Evolutionary conservation across 176 grass and related monocot genomes (phyloP), one percentile per base, ranked within the genome.

Genomic region (Melocanna baccifera): DNA sequence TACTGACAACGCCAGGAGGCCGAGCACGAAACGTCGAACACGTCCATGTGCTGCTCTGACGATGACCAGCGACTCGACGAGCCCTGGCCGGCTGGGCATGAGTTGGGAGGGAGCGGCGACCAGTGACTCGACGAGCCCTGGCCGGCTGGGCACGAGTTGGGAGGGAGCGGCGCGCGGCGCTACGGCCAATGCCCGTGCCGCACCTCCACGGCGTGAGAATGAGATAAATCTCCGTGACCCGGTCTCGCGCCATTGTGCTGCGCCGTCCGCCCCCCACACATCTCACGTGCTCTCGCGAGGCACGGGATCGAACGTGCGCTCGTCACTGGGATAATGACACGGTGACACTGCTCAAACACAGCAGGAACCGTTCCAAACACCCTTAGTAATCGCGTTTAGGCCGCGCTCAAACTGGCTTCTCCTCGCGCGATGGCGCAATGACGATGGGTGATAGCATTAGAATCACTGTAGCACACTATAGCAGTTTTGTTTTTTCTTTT

Each of bases 241-340:
- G 34, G 4, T 20, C 47, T 10, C 9, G 34, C 39, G 7, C 39
- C 1, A 7, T 40, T 40, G 7, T 40, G 39, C 39, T 5, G 8
- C 16, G 36, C 57, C 59, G 69, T 9, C 51, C 78, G 34, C 57
- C 22, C 67, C 39, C 39, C 5, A 6, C 75, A 20, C 66, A 40
- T 28, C 77, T 63, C 78, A 82, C 85, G 59, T 69, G 50, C 39
- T 28, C 19, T 26, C 56, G 45, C 25, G 12, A 42, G 41, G 77
- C 61, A 55, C 59, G 77, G 59, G 28, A 58, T 45, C 72, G 59
- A n/a, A 81, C 59, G 30, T 43, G 84, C 56, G 5, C 67, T 79
- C 43, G 18, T 12, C 28, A 13, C 47, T 83, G 43, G 13, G 73
- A 41, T 47, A 1, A 25, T 77, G 46, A 53, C 75, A 47, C 41